Conservation (phyloP, 495 filamentous ascomycete species). For the Aspergillus haitiensis region DNA sequence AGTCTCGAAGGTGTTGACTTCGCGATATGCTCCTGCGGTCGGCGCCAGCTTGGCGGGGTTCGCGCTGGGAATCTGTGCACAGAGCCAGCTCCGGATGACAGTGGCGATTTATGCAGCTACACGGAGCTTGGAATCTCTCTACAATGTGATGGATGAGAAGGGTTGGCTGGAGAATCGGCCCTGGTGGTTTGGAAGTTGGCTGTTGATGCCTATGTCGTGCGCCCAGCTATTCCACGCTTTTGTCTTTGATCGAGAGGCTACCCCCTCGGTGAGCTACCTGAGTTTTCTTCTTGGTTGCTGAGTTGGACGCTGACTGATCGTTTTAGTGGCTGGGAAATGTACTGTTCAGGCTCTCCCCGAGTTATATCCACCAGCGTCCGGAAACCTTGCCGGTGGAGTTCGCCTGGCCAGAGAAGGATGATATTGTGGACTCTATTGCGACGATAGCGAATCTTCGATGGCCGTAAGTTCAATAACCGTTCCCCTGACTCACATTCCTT, state of each 20-base stretch:
- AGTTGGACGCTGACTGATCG: constrained; percentile 20
- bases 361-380: constrained; percentile 77
- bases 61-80: constrained; percentile 75
- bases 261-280: constrained; percentile 55
- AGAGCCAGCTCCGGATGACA: constrained; percentile 72
- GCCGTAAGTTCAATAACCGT: constrained; percentile 60
- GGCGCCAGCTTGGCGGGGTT: constrained; percentile 85
- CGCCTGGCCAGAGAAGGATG: constrained; percentile 71
- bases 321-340: constrained; percentile 66
- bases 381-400: constrained; percentile 62
- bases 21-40: constrained; percentile 78
- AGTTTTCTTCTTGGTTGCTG: background rate
- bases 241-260: constrained; percentile 89
- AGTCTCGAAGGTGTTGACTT: constrained; percentile 70
- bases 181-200: constrained; percentile 95
- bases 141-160: constrained; percentile 76
- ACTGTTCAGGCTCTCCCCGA: constrained; percentile 69
- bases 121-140: constrained; percentile 80
- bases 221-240: constrained; percentile 90
- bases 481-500: background rate
- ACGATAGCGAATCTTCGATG: constrained; percentile 78
- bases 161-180: constrained; percentile 76
- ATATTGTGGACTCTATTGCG: constrained; percentile 78
- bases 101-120: constrained; percentile 77
- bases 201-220: constrained; percentile 88